Percentiles rank a stretch among this genome's conserved stretches.
Evolutionary conservation across 2,329 filamentous ascomycete genomes (phyloP).

Genomic region (Cladosporium sp.): DNA sequence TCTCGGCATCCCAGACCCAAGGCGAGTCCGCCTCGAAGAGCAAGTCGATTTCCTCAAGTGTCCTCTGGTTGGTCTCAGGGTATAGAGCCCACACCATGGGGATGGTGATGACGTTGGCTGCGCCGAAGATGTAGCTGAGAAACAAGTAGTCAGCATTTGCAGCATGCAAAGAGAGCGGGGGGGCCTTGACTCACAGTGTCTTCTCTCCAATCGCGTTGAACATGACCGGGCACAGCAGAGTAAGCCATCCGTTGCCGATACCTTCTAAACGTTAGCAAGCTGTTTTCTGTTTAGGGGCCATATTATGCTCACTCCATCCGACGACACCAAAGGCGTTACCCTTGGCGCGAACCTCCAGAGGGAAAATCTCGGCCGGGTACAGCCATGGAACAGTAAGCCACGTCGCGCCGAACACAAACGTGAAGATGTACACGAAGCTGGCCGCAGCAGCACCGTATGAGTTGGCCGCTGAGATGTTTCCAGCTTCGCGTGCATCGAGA

Average conservation of each 20-base stretch:
- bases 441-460: constrained; percentile 57
- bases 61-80: constrained; percentile 71
- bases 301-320: constrained; percentile 15
- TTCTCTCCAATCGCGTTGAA: constrained; percentile 48
- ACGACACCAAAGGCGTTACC: constrained; percentile 25
- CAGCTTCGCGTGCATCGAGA: constrained; percentile 31
- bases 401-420: constrained; percentile 64
- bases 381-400: constrained; percentile 43
- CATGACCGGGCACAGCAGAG: constrained; percentile 52
- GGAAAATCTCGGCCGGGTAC: constrained; percentile 51
- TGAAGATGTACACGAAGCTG: constrained; percentile 71
- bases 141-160: background rate
- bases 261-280: background rate
- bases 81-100: constrained; percentile 74
- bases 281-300: background rate
- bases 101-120: constrained; percentile 65
- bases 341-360: constrained; percentile 37
- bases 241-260: constrained; percentile 33
- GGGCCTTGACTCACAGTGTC: background rate
- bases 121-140: constrained; percentile 65
- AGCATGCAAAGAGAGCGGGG: background rate
- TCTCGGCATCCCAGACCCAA: constrained; percentile 72
- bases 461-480: constrained; percentile 28
- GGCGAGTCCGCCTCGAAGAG: constrained; percentile 67
- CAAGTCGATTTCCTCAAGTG: constrained; percentile 74